A percentile compares a stretch with the other conserved stretches of the same genome.
Evolutionary conservation across 179 eudicot species (phyloP).

Genomic region (Beta corolliflora): DNA sequence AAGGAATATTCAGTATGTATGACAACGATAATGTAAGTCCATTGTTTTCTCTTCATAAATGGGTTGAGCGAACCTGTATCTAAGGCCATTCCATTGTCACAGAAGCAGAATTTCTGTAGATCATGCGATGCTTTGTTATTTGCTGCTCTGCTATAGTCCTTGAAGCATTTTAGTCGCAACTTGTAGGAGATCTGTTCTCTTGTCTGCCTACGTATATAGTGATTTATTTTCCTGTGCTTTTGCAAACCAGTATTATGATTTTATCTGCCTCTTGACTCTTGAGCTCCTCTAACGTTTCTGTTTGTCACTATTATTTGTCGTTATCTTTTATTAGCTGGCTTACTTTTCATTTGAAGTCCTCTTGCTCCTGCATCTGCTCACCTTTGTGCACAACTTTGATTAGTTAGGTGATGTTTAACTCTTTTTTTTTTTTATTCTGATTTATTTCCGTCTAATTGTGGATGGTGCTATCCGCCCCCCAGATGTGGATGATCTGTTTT

Average conservation of each 20-base stretch:
- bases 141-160: not conserved
- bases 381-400: not conserved
- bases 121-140: not conserved
- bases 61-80: not conserved
- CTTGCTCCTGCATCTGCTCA: not conserved
- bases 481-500: constrained; percentile 86
- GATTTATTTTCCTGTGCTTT: not conserved
- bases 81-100: not conserved
- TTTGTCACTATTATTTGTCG: not conserved
- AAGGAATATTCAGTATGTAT: constrained; percentile 57
- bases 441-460: constrained; percentile 27
- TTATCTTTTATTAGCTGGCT: not conserved
- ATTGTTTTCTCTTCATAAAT: not conserved
- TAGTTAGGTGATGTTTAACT: not conserved
- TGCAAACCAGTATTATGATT: not conserved
- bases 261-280: not conserved
- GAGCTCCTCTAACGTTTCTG: not conserved
- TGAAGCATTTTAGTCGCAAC: not conserved
- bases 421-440: not conserved
- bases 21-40: constrained; percentile 73
- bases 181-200: not conserved
- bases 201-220: not conserved
- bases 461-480: constrained; percentile 65
- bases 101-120: not conserved
- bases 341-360: not conserved